Conservation (phyloP, 1,139 yeast species). For the Taphrina deformans region DNA sequence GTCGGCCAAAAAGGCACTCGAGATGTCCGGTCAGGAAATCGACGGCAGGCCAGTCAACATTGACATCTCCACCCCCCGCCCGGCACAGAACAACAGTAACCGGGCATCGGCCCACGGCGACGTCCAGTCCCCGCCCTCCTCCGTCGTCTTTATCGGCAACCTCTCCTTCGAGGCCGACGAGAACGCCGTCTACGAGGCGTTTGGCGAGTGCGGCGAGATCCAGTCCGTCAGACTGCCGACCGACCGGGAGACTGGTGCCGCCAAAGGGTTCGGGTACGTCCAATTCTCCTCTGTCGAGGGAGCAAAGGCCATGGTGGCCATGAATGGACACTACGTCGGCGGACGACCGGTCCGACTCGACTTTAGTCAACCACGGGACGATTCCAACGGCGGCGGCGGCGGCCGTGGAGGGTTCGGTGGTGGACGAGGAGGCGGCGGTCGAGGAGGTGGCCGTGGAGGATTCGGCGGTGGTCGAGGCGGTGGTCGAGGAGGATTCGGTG, state of each 20-base stretch:
- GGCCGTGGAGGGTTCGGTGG: conserved; percentile 51
- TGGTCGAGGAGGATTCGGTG: conserved; percentile 22
- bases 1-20: conserved; percentile 84
- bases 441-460: conserved; percentile 53
- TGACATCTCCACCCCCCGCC: conserved; percentile 86
- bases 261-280: conserved; percentile 98
- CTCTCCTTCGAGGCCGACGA: conserved; percentile 96
- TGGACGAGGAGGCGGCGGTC: conserved; percentile 46
- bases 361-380: conserved; percentile 85
- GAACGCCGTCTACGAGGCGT: conserved; percentile 85
- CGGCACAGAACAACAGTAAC: conserved; percentile 50
- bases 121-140: conserved; percentile 85
- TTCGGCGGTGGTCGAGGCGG: conserved; percentile 33
- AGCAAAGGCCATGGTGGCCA: conserved; percentile 82
- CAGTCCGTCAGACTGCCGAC: conserved; percentile 85
- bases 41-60: conserved; percentile 96
- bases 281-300: conserved; percentile 84
- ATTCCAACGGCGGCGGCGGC: conserved; percentile 49
- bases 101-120: conserved; percentile 92
- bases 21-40: conserved; percentile 85
- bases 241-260: conserved; percentile 91
- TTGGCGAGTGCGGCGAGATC: conserved; percentile 80
- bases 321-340: conserved; percentile 84
- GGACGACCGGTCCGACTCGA: conserved; percentile 96
- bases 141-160: conserved; percentile 93